Evolutionary conservation across 768 basidiomycete genomes (phyloP), one percentile per base, ranked within the genome.

Genomic region (Boletus rubroflammeus): DNA sequence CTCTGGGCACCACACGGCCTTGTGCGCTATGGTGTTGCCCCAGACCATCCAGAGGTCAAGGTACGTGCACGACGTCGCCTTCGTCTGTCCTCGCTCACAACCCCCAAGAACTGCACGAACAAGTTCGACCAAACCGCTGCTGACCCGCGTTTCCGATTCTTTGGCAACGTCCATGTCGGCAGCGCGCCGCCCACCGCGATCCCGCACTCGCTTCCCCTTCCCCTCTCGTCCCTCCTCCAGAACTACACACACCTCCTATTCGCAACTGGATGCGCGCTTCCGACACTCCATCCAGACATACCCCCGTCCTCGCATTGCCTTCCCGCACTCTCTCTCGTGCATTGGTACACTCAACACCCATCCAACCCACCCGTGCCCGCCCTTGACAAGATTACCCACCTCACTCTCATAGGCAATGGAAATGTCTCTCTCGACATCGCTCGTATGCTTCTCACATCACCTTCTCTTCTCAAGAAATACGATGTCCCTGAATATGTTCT

Each of bases 11-110:
- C 96, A 11, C 91, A 97, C 66, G 97, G 97, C 0, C 79, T 98
- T 1, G 94, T 97, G 4, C 78, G 97, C 42, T 99, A 95, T 65
- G 95, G 97, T 0, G 95, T 99, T 14, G 96, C 97, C 11, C 96
- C 96, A 41, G 96, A 98, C 74, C 96, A 98, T 71, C 93, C 97
- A 10, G 96, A 98, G 75, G 95, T 98, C 70, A 99, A 98, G 83
- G 96, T 63, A 49, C 50, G 55, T 39, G 31, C 41, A 17, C 31
- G 29, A 15, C 51, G 25, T 44, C 42, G 19, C 10, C 52, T 3
- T 48, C 47, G 40, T 46, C 53, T 21, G 39, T 47, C 51, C 28
- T 21, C 19, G 47, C 64, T 67, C 39, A 62, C 53, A 2, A 15
- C 10, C 21, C n/a, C 21, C 43, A 45, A 98, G 95, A 98, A 98